Evolutionary conservation across 2,329 filamentous ascomycete genomes (phyloP).

Genomic region (Thyridium curvatum): DNA sequence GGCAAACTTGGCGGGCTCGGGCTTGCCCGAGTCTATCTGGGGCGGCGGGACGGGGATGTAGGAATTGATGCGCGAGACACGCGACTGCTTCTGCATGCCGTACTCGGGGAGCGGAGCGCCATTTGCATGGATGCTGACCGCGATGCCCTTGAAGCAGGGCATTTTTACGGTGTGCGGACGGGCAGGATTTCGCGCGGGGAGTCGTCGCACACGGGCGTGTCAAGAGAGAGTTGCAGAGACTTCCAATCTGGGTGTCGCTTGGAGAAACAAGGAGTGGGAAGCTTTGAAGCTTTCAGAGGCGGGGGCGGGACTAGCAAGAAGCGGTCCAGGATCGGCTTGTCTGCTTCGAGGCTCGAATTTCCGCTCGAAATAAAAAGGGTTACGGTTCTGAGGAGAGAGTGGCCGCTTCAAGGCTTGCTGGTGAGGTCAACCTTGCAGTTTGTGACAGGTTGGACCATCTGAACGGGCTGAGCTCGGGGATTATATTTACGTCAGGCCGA

Average conservation of each 20-base stretch:
- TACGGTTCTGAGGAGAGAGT: neutral
- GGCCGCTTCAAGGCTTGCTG: neutral
- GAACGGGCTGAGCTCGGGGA: too few species aligned
- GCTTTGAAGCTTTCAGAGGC: too few species aligned
- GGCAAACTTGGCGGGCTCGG: constrained; percentile 92
- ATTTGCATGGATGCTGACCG: constrained; percentile 88
- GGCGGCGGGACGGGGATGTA: constrained; percentile 95
- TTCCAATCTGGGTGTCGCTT: too few species aligned
- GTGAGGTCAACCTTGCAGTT: neutral
- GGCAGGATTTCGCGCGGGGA: neutral
- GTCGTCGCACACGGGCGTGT: neutral
- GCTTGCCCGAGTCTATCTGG: constrained; percentile 68
- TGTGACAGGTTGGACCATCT: too few species aligned
- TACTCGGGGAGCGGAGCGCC: constrained; percentile 81
- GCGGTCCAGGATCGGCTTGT: too few species aligned
- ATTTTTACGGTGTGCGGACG: constrained; percentile 31
- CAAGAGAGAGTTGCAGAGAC: neutral
- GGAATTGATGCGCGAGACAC: constrained; percentile 85
- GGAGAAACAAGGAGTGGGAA: too few species aligned
- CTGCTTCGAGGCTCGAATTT: too few species aligned
- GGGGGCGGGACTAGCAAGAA: too few species aligned
- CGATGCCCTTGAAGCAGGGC: constrained; percentile 99
- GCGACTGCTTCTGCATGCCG: constrained; percentile 90
- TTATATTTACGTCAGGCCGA: too few species aligned
- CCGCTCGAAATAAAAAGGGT: too few species aligned